Base-by-base conservation (phyloP, 192 early-diverging fungal species). In the Glomus cerebriforme region DNA sequence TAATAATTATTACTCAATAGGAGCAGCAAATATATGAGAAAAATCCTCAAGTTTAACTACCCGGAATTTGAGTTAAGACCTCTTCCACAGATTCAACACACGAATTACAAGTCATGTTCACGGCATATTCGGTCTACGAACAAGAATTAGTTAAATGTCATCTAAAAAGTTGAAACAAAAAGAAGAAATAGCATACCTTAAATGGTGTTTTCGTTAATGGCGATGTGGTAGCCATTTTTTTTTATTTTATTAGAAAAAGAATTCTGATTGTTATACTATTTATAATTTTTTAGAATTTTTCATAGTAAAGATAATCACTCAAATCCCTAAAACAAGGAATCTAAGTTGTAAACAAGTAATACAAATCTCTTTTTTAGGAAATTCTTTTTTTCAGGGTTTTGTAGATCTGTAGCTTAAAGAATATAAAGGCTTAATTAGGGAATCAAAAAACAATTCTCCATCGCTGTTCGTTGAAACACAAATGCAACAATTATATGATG, bases 51-150 rank as follows among this genome's bases (percentile, higher is more conserved):
- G n/a, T 26, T 26, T 22, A 24, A 27, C 59, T 85, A 87, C 86
- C 79, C 27, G 82, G 80, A 47, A 87, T 84, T 15, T 67, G 45
- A 37, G 79, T 71, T 3, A 95, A 88, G 12, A 91, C 90, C 22
- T 87, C 84, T 13, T 81, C 83, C 69, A 95, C 88, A 70, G 91
- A 88, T 35, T 91, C 79, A 0, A 92, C 94, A 77, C 95, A 97
- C 32, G 87, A 88, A 82, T 92, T 86, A 81, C 95, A 97, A 22
- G 92, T 91, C 92, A 97, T 91, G 83, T 95, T 90, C 29, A 97
- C 94, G 7, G 94, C 94, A 59, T 95, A 94, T 80, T 97, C 93
- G 2, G 92, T 89, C 86, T 92, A 54, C 19, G 0, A 22, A n/a
- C 3, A 7, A 54, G 49, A 54, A 1, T 54, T 54, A 22, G 22